Conservation (phyloP, 2,329 filamentous ascomycete species). For the Cladophialophora psammophila region DNA sequence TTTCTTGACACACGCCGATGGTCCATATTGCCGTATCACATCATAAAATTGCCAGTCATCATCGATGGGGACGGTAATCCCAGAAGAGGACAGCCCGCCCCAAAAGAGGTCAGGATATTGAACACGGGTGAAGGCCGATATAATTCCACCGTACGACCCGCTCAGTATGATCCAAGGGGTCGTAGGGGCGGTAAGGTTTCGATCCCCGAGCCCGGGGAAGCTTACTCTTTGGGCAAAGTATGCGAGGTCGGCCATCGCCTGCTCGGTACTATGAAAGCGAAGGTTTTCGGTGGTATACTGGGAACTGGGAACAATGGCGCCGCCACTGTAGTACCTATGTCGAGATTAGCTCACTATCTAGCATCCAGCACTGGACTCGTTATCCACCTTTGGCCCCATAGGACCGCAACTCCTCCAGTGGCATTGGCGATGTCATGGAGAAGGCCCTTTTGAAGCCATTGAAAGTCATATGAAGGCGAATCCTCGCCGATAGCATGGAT, state of each 20-base stretch:
- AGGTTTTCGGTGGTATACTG: slow-evolving; percentile 73
- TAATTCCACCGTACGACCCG: slow-evolving; percentile 81
- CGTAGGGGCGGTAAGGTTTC: slow-evolving; percentile 68
- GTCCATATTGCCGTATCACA: slow-evolving; percentile 63
- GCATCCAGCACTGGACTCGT: slow-evolving; percentile 27
- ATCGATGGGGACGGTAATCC: slow-evolving; percentile 76
- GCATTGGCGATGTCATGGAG: slow-evolving; percentile 73
- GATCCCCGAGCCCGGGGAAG: slow-evolving; percentile 72
- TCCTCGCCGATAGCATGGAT: slow-evolving; percentile 77
- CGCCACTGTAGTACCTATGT: slow-evolving; percentile 71
- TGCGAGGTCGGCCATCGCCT: slow-evolving; percentile 79
- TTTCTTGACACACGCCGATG: slow-evolving; percentile 68
- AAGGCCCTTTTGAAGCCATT: slow-evolving; percentile 79
- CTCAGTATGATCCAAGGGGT: slow-evolving; percentile 81
- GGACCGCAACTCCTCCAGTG: slow-evolving; percentile 76
- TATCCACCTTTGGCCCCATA: slow-evolving; percentile 70
- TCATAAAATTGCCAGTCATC: slow-evolving; percentile 75
- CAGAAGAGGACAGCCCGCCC: slow-evolving; percentile 80
- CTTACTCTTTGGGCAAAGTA: slow-evolving; percentile 78
- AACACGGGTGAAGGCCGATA: slow-evolving; percentile 77
- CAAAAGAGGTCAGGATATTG: slow-evolving; percentile 82
- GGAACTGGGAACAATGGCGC: slow-evolving; percentile 66
- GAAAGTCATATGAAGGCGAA: slow-evolving; percentile 62
- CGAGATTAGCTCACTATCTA: slow-evolving; percentile 71
- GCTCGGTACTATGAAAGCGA: slow-evolving; percentile 82